A percentile compares a stretch with the other conserved stretches of the same genome.
Evolutionary conservation across 2,329 filamentous ascomycete genomes (phyloP).

Genomic region (Paecilomyces fulvus): DNA sequence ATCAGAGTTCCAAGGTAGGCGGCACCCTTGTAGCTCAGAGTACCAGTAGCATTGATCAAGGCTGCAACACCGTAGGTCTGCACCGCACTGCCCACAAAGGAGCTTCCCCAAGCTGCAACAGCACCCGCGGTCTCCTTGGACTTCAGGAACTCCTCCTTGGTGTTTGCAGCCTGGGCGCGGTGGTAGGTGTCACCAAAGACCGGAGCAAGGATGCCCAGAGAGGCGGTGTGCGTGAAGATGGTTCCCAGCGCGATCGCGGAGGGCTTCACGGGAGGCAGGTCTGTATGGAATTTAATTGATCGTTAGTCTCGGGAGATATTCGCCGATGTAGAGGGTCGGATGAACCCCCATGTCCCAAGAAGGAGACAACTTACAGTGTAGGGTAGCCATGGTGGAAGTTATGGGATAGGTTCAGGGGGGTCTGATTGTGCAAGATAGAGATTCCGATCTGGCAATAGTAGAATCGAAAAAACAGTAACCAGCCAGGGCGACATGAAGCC

Average conservation of each 20-base stretch:
- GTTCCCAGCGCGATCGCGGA: constrained; percentile 95
- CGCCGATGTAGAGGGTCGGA: background rate
- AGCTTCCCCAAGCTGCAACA: constrained; percentile 82
- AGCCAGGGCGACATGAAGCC: background rate
- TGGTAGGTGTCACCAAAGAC: constrained; percentile 93
- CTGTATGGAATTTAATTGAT: constrained; percentile 26
- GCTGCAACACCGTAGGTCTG: constrained; percentile 87
- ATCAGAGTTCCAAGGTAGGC: constrained; percentile 86
- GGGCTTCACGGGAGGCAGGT: constrained; percentile 83
- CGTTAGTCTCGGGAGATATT: constrained; percentile 1
- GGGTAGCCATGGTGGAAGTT: constrained; percentile 46
- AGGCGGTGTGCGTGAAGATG: constrained; percentile 87
- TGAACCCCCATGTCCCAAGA: background rate
- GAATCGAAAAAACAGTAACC: background rate
- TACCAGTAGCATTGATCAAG: constrained; percentile 89
- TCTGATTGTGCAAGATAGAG: background rate
- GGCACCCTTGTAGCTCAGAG: constrained; percentile 92
- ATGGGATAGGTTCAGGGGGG: background rate
- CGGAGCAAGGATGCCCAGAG: constrained; percentile 77
- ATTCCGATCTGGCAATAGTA: background rate
- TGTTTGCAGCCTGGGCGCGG: constrained; percentile 82
- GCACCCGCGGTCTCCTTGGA: constrained; percentile 87
- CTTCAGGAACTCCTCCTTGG: constrained; percentile 91
- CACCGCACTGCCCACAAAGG: constrained; percentile 76
- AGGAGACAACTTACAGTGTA: constrained; percentile 45